Base-by-base conservation (phyloP, 257 asterid genomes). In the Echites panduratus region DNA sequence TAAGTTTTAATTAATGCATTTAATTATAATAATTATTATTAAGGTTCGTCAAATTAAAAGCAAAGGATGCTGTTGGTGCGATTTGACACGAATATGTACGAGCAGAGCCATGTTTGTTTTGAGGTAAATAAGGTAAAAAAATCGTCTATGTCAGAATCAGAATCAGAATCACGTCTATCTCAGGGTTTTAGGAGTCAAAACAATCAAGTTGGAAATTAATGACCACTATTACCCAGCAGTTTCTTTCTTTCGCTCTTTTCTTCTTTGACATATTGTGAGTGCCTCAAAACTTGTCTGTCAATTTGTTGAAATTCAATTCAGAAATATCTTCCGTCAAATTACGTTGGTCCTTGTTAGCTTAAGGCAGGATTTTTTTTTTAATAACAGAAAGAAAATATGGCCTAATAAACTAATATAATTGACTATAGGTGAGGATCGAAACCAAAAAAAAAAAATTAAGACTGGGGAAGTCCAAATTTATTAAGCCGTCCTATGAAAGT, bases 31-130 rank as follows among this genome's bases (percentile, higher is more conserved):
- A n/a, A n/a, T 26, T 57, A 49, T 49, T 14, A 8, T 71, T 43
- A 44, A 44, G 66, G 24, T 24, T 57, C 5, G n/a, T n/a, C n/a
- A n/a, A n/a, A n/a, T n/a, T n/a, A 56, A 58, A 71, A 71, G 44
- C 41, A 16, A 62, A 59, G 59, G 9, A n/a, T n/a, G 47, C 16
- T 52, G 20, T 52, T 4, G 50, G 61, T 44, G 70, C 52, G 70
- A 63, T 73, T 49, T 63, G 76, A 73, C 63, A 73, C 12, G 6
- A 4, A 32, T 5, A 45, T 10, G 44, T 9, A 26, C 38, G 19
- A 57, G 7, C 64, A n/a, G n/a, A n/a, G n/a, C n/a, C 64, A 24
- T 4, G 17, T 19, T 19, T 49, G 14, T 56, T 56, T 24, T 57
- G 64, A 57, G 64, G 26, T 57, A 57, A 57, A 57, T 57, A 57